These are phyloP conservation scores for Clonostachys chloroleuca DNA, from an alignment of 2,329 filamentous ascomycete genomes.

Conservation along the genomic window DNA sequence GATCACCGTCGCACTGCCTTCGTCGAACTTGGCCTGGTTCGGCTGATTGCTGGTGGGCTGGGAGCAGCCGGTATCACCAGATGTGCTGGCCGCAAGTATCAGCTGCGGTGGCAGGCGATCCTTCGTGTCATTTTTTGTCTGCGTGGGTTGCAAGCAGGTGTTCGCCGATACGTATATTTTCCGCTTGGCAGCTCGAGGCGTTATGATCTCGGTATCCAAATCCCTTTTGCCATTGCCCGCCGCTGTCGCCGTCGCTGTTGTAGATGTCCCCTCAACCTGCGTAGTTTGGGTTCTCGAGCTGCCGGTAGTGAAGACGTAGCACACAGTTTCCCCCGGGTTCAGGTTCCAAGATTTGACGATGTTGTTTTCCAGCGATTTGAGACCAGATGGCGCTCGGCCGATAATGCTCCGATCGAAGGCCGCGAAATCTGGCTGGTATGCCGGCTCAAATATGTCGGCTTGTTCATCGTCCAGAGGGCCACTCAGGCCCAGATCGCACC, in stretches of 20 bases:
- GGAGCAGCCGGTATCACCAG: constrained; percentile 20
- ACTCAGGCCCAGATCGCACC: constrained; percentile 3
- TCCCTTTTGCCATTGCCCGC: neutral
- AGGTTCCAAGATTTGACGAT: constrained; percentile 55
- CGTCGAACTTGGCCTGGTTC: constrained; percentile 42
- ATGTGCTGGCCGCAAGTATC: constrained; percentile 70
- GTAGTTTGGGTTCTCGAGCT: constrained; percentile 14
- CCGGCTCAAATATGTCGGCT: constrained; percentile 11
- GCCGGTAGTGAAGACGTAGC: constrained; percentile 23
- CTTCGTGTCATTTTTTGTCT: constrained; percentile 2
- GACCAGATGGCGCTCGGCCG: constrained; percentile 50
- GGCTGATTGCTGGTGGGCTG: constrained; percentile 11
- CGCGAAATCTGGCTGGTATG: constrained; percentile 58
- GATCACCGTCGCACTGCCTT: constrained; percentile 66
- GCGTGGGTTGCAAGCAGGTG: constrained; percentile 68
- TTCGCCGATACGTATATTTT: constrained; percentile 80
- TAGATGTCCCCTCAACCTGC: neutral
- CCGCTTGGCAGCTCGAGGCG: constrained; percentile 10
- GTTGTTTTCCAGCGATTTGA: constrained; percentile 59
- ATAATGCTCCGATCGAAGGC: constrained; percentile 59
- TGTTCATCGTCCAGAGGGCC: constrained; percentile 4
- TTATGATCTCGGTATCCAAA: no score
- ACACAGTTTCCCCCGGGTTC: constrained; percentile 53
- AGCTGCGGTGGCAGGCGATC: constrained; percentile 60
- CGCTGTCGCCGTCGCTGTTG: neutral